Conservation (phyloP, 2,329 filamentous ascomycete genomes). For the Aspergillus sp. region DNA sequence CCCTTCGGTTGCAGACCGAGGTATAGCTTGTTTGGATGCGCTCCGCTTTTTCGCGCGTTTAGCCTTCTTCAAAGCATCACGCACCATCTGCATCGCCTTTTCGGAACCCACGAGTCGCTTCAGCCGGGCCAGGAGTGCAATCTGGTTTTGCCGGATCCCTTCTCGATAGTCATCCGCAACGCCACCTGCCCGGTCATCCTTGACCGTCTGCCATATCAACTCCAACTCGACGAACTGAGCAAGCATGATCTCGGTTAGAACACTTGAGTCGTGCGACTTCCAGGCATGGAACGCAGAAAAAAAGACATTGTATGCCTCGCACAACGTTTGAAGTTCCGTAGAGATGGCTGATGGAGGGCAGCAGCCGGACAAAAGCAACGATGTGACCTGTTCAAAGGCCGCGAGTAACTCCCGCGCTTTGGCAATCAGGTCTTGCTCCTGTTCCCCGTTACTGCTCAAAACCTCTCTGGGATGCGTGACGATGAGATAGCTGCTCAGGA, state of each 20-base stretch:
- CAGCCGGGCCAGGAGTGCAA: constrained; percentile 55
- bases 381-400: constrained; percentile 49
- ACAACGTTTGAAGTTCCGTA: constrained; percentile 43
- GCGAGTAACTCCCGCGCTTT: constrained; percentile 55
- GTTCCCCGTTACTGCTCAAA: constrained; percentile 54
- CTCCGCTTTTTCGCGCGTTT: constrained; percentile 47
- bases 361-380: constrained; percentile 42
- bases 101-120: constrained; percentile 58
- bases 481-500: constrained; percentile 58
- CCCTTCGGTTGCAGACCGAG: constrained; percentile 45
- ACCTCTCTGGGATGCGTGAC: constrained; percentile 55
- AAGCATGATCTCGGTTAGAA: constrained; percentile 60
- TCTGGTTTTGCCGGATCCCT: constrained; percentile 61
- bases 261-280: constrained; percentile 57
- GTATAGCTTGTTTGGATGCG: constrained; percentile 50
- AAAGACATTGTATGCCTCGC: constrained; percentile 53
- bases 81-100: constrained; percentile 53
- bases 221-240: constrained; percentile 61
- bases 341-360: constrained; percentile 36
- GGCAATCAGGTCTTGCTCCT: constrained; percentile 55
- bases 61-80: constrained; percentile 54
- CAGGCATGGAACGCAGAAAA: constrained; percentile 58
- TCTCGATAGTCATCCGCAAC: constrained; percentile 58
- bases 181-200: constrained; percentile 54
- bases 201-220: constrained; percentile 61